phyloP scores from a whole-genome alignment of 2,329 filamentous ascomycete genomes.

The Fusarium floridanum region DNA sequence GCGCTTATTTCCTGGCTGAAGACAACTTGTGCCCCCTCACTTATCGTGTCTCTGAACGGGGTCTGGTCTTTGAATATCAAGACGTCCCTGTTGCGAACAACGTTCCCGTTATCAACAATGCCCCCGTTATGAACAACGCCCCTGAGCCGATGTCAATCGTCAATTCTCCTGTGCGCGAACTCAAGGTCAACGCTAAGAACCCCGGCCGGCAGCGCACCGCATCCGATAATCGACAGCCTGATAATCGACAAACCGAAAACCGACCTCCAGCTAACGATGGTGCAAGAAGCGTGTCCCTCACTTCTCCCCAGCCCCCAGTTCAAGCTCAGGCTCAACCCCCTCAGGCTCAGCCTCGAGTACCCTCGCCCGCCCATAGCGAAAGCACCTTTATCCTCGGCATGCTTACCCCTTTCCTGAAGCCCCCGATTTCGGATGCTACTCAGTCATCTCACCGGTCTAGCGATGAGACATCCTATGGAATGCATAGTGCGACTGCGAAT shows the following conservation, averaged over 20 bases:
- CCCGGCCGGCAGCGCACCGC: constrained; percentile 21
- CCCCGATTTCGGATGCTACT: constrained; percentile 57
- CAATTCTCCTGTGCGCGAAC: constrained; percentile 22
- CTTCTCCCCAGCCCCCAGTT: constrained; percentile 9
- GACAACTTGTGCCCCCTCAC: constrained; percentile 56
- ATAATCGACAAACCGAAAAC: constrained; percentile 22
- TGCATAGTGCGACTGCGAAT: constrained; percentile 65
- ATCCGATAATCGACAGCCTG: constrained; percentile 20
- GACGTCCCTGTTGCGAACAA: constrained; percentile 15
- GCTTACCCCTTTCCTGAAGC: constrained; percentile 63
- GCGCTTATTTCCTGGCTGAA: constrained; percentile 62
- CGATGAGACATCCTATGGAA: constrained; percentile 65
- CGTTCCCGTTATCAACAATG: background rate
- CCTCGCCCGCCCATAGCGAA: constrained; percentile 50
- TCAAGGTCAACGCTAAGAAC: constrained; percentile 19
- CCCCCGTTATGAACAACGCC: background rate
- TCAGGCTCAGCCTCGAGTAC: constrained; percentile 18
- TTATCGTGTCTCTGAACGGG: constrained; percentile 44
- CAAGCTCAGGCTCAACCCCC: background rate
- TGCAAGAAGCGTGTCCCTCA: constrained; percentile 12
- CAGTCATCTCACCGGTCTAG: constrained; percentile 48
- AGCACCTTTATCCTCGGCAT: constrained; percentile 58
- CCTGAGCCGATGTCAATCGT: constrained; percentile 33
- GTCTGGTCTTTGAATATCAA: constrained; percentile 52
- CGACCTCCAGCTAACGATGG: constrained; percentile 6